phyloP scores from a whole-genome alignment of 345 rosid genomes.

The Salix udensis region DNA sequence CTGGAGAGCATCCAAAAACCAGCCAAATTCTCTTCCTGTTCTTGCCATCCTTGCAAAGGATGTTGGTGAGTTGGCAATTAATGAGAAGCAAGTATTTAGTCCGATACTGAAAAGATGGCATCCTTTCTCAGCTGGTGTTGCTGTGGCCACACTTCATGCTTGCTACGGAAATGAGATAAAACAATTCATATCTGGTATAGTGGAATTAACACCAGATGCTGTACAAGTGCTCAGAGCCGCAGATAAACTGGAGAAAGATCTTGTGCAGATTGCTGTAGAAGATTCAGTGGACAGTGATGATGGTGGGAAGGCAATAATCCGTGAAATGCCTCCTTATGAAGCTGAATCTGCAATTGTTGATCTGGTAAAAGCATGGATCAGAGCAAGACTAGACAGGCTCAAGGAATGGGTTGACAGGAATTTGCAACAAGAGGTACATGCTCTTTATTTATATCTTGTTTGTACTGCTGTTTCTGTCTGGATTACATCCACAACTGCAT shows the following conservation, averaged over 20 bases:
- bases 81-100: slow-evolving; percentile 76
- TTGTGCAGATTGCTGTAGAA: slow-evolving; percentile 96
- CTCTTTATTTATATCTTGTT: background rate
- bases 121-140: slow-evolving; percentile 95
- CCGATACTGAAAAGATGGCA: slow-evolving; percentile 96
- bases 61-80: slow-evolving; percentile 82
- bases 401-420: slow-evolving; percentile 88
- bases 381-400: slow-evolving; percentile 66
- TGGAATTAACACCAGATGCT: slow-evolving; percentile 82
- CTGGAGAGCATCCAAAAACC: slow-evolving; percentile 84
- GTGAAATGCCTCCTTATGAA: slow-evolving; percentile 97
- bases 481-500: background rate
- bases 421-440: slow-evolving; percentile 83
- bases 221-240: slow-evolving; percentile 91
- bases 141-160: slow-evolving; percentile 94
- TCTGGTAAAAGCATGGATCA: slow-evolving; percentile 85
- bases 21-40: slow-evolving; percentile 75
- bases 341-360: slow-evolving; percentile 90
- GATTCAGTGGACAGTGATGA: slow-evolving; percentile 97
- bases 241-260: slow-evolving; percentile 94
- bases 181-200: slow-evolving; percentile 72
- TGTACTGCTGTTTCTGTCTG: background rate
- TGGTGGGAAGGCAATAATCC: slow-evolving; percentile 95
- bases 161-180: slow-evolving; percentile 92
- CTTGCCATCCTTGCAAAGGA: slow-evolving; percentile 94